Evolutionary conservation across 1,139 yeast genomes (phyloP), one percentile per base, ranked within the genome.

Genomic region (Geotrichum fermentans): DNA sequence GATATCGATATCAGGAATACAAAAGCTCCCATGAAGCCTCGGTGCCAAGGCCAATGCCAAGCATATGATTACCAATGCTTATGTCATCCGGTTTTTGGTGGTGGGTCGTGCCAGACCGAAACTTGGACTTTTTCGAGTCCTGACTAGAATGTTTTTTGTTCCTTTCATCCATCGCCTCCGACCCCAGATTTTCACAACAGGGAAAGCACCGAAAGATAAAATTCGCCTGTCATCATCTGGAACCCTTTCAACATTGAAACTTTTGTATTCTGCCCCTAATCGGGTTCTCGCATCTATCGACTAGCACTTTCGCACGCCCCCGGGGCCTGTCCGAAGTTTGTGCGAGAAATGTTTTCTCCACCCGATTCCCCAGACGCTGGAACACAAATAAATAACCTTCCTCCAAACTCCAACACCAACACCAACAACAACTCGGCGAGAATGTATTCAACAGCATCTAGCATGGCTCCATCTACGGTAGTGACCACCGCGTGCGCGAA

Each of bases 351-450:
- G 20, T 16, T 34, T 21, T 17, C 38, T 34, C 38, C 42, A 17
- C 42, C 42, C 22, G 30, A 28, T 40, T 30, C 43, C 43, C 43
- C 43, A 30, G 43, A 40, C 30, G 30, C 30, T 22, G 17, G 18
- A 18, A 16, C 28, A 16, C 26, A 30, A 35, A 30, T 36, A 11
- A 20, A 35, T 18, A 21, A 22, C 20, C 36, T 18, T 30, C 30
- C 43, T 21, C 4, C 32, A 26, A n/a, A 24, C 42, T 13, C 4
- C 42, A 38, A 13, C 7, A 34, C 5, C 38, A 34, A 34, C 18
- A 11, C 17, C 14, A 20, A 17, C 36, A 20, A 8, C 36, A 8
- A 13, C n/a, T 7, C 34, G 7, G 6, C 43, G 5, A 21, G 14
- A 14, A 28, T 17, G 11, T 38, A 20, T 13, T 14, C 34, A 7